These are phyloP conservation scores for Clonostachys solani DNA, from an alignment of 2,329 filamentous ascomycete genomes.

Conservation along the genomic window DNA sequence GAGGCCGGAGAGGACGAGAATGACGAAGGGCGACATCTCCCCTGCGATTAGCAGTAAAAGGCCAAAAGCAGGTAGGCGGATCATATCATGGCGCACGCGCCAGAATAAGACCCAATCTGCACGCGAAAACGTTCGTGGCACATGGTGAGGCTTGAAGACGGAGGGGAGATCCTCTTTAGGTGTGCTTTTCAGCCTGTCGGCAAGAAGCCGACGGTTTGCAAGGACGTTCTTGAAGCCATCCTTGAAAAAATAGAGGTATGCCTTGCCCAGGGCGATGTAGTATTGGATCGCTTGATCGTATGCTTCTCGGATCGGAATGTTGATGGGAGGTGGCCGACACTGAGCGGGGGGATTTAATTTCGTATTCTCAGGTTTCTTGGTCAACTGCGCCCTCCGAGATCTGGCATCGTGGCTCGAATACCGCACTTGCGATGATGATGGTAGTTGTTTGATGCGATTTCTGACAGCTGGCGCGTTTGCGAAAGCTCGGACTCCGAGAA, in stretches of 20 bases:
- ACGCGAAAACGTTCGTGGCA: constrained; percentile 43
- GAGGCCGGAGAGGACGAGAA: constrained; percentile 63
- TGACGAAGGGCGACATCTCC: constrained; percentile 80
- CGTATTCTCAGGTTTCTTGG: background rate
- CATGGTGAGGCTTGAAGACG: constrained; percentile 22
- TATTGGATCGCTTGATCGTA: constrained; percentile 31
- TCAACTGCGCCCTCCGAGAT: no score
- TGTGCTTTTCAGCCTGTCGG: constrained; percentile 31
- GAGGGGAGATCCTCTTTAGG: constrained; percentile 52
- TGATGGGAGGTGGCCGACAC: constrained; percentile 68
- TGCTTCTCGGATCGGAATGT: constrained; percentile 50
- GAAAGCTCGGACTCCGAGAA: no score
- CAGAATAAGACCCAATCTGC: constrained; percentile 66
- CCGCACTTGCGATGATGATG: no score
- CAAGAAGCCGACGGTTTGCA: constrained; percentile 55
- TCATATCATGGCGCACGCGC: constrained; percentile 67
- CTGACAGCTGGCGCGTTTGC: no score
- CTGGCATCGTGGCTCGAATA: no score
- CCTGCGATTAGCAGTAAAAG: constrained; percentile 74
- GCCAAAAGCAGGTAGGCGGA: constrained; percentile 75
- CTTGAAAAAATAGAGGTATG: constrained; percentile 86
- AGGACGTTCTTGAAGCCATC: constrained; percentile 72
- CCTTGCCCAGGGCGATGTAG: constrained; percentile 62
- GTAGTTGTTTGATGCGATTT: no score
- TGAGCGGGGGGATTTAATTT: constrained; percentile 66